Evolutionary conservation across 805 yeast species (phyloP).

Genomic region (Wickerhamomyces silvicola): DNA sequence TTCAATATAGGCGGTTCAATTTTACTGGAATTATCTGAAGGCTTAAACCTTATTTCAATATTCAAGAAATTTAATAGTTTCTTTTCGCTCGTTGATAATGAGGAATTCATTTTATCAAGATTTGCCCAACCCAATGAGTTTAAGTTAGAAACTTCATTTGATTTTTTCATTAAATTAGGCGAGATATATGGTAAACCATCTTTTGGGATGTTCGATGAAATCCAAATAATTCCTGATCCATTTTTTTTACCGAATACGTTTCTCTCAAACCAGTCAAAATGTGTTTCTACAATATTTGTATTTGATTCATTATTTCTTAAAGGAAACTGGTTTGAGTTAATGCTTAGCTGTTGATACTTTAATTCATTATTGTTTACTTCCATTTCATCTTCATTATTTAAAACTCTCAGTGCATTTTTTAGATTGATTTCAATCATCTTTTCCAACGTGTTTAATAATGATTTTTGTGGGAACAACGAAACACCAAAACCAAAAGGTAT

Average conservation of each 20-base stretch:
- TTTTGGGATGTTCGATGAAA: constrained; percentile 26
- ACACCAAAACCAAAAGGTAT: constrained; percentile 33
- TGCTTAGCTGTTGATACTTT: constrained; percentile 13
- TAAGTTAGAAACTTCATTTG: constrained; percentile 27
- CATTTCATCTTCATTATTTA: constrained; percentile 12
- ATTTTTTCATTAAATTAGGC: constrained; percentile 30
- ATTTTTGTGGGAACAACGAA: constrained; percentile 14
- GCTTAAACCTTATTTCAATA: constrained; percentile 24
- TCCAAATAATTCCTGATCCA: constrained; percentile 26
- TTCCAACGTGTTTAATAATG: constrained; percentile 6
- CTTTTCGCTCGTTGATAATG: constrained; percentile 25
- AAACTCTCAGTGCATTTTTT: constrained; percentile 11
- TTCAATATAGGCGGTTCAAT: constrained; percentile 25
- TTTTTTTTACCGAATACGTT: too few species aligned
- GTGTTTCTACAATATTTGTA: too few species aligned
- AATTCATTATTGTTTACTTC: constrained; percentile 10
- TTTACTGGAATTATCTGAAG: constrained; percentile 23
- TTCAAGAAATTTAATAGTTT: constrained; percentile 21
- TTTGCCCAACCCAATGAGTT: constrained; percentile 30
- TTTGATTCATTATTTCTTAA: constrained; percentile 12
- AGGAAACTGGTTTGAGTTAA: neutral
- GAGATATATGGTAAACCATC: constrained; percentile 31
- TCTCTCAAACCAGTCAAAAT: constrained; percentile 5
- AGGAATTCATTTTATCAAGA: constrained; percentile 22
- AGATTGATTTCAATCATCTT: constrained; percentile 10